These are phyloP conservation scores for Aspergillus phoenicis DNA, from an alignment of 2,329 filamentous ascomycete genomes.

Conservation along the genomic window DNA sequence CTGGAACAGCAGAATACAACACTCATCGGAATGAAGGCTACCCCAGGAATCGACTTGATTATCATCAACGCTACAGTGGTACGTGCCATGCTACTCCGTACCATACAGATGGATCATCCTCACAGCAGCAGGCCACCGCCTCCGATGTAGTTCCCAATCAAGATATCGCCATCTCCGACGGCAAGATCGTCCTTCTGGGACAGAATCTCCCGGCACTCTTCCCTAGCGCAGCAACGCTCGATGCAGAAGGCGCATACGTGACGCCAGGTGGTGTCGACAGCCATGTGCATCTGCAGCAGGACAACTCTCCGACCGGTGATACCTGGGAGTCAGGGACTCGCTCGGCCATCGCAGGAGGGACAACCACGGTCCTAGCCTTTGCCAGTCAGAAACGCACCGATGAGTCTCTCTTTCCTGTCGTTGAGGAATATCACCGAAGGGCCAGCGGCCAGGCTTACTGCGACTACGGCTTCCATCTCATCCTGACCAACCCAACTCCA, in stretches of 20 bases:
- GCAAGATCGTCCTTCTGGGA: constrained; percentile 52
- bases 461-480: constrained; percentile 58
- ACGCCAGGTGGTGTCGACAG: constrained; percentile 51
- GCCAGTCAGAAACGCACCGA: constrained; percentile 56
- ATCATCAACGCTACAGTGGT: constrained; percentile 49
- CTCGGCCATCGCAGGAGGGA: constrained; percentile 52
- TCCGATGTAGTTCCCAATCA: constrained; percentile 49
- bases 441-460: constrained; percentile 53
- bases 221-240: constrained; percentile 13
- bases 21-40: background rate
- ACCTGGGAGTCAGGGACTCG: constrained; percentile 55
- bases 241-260: constrained; percentile 23
- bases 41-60: constrained; percentile 40
- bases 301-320: constrained; percentile 43
- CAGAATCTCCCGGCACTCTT: constrained; percentile 34
- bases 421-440: constrained; percentile 52
- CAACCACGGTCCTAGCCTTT: constrained; percentile 62
- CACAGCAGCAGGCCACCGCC: constrained; percentile 47
- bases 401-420: constrained; percentile 48
- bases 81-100: background rate
- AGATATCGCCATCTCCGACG: constrained; percentile 52
- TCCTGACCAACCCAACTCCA: constrained; percentile 37
- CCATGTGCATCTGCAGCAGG: constrained; percentile 54
- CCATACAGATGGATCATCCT: background rate
- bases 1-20: background rate